A percentile compares a stretch with the other conserved stretches of the same genome.
Conservation (phyloP, 2,329 filamentous ascomycete species). For the Celoporthe dispersa region DNA sequence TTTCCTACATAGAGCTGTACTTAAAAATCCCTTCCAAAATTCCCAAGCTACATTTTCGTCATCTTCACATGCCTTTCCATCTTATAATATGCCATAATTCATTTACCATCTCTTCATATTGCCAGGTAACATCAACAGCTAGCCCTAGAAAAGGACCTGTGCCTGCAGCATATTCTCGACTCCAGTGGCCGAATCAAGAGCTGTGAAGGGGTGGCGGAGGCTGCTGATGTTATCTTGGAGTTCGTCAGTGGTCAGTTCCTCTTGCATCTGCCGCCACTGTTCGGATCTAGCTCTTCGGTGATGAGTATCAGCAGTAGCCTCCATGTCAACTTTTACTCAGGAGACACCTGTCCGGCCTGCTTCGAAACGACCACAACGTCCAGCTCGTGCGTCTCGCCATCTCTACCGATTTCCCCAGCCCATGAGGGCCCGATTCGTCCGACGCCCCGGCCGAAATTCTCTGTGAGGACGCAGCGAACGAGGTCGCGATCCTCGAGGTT, state of each 20-base stretch:
- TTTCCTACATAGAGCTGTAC: not conserved
- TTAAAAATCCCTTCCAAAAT: not conserved
- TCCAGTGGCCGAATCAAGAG: not conserved
- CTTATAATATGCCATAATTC: not conserved
- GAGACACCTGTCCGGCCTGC: not conserved
- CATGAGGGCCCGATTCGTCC: slow-evolving; percentile 3
- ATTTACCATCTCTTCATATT: not conserved
- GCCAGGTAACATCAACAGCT: not conserved
- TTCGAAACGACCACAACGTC: slow-evolving; percentile 23
- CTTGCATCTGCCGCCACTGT: not conserved
- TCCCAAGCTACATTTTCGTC: not conserved
- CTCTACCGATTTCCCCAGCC: slow-evolving; percentile 2
- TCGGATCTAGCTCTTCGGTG: not conserved
- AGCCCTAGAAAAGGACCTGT: not conserved
- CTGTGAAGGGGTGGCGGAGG: not conserved
- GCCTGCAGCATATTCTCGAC: too few species aligned
- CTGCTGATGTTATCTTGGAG: not conserved
- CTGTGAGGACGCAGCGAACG: slow-evolving; percentile 24
- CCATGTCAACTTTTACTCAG: slow-evolving; percentile 1
- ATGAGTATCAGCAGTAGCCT: not conserved
- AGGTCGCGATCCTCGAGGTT: slow-evolving; percentile 21
- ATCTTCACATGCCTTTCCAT: not conserved
- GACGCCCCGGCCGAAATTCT: slow-evolving; percentile 17
- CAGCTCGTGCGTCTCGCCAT: slow-evolving; percentile 24
- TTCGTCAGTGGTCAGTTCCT: not conserved